A percentile compares a stretch with the other conserved stretches of the same genome.
phyloP scores from a whole-genome alignment of 2,329 filamentous ascomycete species.

The Cordyceps pruinosa region DNA sequence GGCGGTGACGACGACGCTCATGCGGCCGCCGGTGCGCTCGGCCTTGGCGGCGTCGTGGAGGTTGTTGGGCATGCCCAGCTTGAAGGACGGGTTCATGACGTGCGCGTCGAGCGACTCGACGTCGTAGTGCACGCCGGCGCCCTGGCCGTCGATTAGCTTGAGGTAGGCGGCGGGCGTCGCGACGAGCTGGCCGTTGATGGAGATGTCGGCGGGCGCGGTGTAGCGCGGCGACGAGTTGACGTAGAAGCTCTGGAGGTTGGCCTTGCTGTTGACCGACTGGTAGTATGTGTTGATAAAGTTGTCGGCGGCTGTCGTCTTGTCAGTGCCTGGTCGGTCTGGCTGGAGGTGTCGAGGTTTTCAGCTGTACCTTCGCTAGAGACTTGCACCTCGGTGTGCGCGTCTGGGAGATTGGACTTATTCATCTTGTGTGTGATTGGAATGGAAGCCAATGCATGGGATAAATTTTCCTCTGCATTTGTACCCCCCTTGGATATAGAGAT shows the following conservation, averaged over 20 bases:
- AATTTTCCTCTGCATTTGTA: not conserved
- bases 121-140: constrained; percentile 57
- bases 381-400: constrained; percentile 37
- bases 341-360: not conserved
- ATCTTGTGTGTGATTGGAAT: not conserved
- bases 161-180: constrained; percentile 58
- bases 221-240: constrained; percentile 50
- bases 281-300: constrained; percentile 71
- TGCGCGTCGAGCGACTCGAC: constrained; percentile 72
- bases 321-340: not conserved
- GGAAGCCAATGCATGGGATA: not conserved
- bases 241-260: constrained; percentile 63
- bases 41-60: constrained; percentile 34
- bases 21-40: constrained; percentile 47
- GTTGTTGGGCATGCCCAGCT: constrained; percentile 46
- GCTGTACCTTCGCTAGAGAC: constrained; percentile 40
- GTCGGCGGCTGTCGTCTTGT: constrained; percentile 51
- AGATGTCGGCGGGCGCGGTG: constrained; percentile 57
- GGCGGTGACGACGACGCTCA: constrained; percentile 66
- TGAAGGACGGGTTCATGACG: constrained; percentile 63
- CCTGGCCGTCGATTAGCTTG: constrained; percentile 58
- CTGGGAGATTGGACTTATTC: constrained; percentile 29
- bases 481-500: not conserved
- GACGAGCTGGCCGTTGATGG: constrained; percentile 69
- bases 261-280: constrained; percentile 59